Evolutionary conservation across 106 monocot genomes (phyloP), one percentile per base, ranked within the genome.

Genomic region (Xerophyta viscosa): DNA sequence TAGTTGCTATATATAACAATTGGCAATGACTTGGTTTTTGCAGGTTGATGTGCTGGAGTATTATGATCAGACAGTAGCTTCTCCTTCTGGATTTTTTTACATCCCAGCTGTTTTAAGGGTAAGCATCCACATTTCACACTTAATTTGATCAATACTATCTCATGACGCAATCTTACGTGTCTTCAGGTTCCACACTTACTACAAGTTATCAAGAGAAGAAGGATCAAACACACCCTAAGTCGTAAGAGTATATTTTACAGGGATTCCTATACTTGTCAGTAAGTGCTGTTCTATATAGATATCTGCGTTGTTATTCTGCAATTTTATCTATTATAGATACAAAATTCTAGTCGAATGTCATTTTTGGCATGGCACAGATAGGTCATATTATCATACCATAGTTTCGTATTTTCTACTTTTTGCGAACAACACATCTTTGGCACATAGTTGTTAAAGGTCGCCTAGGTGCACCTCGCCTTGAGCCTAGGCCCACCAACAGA

Each of bases 21-120:
- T 11, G 11, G 33, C 33, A 36, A 36, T 36, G 33, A 36, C 33
- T 44, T 44, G 6, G 14, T 57, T 61, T 55, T 63, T 20, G 19
- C 88, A 94, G 93, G 93, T 87, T 57, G 93, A 84, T 80, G 93
- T 94, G 58, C 62, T 94, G 58, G 93, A 94, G 55, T 94, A 94
- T 50, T 94, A 94, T 61, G 93, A 94, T 48, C 93, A 88, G 49
- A 88, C 88, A 3, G 88, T 94, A 9, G 80, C 93, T 39, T 94
- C 93, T 18, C 61, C 84, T 43, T 57, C 43, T 41, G 93, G 93
- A 43, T 84, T 84, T n/a, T 94, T 75, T 70, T 84, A 83, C 48
- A 78, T 85, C 50, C 89, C 89, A 22, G 89, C 89, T 46, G 89
- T 89, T 14, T 72, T 89, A 46, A 77, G 83, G 76, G 89, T 89